Evolutionary conservation across 2,329 filamentous ascomycete species (phyloP).

Genomic region (Phoma sp.): DNA sequence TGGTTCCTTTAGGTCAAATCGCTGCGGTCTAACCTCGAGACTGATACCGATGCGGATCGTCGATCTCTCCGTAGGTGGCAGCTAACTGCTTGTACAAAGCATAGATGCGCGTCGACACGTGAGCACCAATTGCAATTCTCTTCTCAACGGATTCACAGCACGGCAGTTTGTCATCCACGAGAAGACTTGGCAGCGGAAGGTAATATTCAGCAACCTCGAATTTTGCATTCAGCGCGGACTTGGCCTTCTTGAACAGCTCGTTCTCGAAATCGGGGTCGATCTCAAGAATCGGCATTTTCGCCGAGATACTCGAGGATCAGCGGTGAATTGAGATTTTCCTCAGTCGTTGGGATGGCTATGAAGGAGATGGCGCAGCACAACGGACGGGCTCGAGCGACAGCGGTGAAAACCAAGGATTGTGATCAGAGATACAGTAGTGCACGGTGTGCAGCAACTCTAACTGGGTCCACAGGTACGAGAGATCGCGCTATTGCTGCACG

Average conservation of each 20-base stretch:
- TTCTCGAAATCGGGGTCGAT: constrained; percentile 17
- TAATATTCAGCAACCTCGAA: constrained; percentile 11
- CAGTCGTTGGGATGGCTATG: no score
- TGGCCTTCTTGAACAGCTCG: constrained; percentile 14
- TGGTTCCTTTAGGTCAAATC: constrained; percentile 11
- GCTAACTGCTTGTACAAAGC: constrained; percentile 14
- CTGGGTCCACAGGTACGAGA: no score
- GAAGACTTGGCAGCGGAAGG: constrained; percentile 19
- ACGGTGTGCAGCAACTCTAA: no score
- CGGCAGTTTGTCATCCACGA: constrained; percentile 10
- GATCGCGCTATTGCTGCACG: no score
- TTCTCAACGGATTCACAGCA: constrained; percentile 20
- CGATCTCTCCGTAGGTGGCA: constrained; percentile 1
- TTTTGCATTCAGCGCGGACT: constrained; percentile 19
- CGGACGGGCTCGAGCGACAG: no score
- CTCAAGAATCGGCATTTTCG: constrained; percentile 18
- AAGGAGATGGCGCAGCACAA: no score
- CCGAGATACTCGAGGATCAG: no score
- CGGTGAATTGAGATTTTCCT: no score
- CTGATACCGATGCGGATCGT: constrained; percentile 15
- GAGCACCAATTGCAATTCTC: constrained; percentile 14
- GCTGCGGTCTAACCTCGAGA: constrained; percentile 13
- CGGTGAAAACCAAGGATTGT: no score
- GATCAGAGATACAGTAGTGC: no score
- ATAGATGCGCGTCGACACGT: constrained; percentile 16